These are phyloP conservation scores for Oryza meyeriana DNA, from an alignment of 176 grass and related monocot species.

Conservation along the genomic window DNA sequence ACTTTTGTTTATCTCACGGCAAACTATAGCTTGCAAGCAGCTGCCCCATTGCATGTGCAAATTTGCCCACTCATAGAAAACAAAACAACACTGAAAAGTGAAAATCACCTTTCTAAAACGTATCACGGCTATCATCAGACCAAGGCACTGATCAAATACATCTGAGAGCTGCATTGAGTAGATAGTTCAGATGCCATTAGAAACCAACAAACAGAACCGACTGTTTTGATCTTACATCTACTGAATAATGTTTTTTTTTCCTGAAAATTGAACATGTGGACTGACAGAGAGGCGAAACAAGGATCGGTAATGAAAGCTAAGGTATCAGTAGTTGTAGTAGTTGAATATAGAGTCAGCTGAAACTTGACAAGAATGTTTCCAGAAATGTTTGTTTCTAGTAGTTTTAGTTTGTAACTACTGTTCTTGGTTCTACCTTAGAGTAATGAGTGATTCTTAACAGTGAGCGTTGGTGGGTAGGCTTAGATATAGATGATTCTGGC, in stretches of 20 bases:
- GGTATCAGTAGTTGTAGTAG: not conserved
- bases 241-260: no score
- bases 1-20: not conserved
- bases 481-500: constrained; percentile 24
- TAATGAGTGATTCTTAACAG: constrained; percentile 15
- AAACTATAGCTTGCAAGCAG: not conserved
- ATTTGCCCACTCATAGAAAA: not conserved
- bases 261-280: no score
- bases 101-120: no score
- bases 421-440: constrained; percentile 30
- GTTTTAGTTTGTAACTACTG: not conserved
- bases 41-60: not conserved
- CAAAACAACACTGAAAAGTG: not conserved
- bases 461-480: constrained; percentile 30
- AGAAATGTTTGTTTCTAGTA: not conserved
- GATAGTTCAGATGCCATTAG: no score
- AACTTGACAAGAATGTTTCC: not conserved
- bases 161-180: no score
- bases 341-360: not conserved
- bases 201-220: no score
- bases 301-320: no score
- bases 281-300: no score
- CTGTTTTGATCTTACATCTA: no score
- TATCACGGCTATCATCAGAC: no score
- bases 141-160: no score